Evolutionary conservation across 768 basidiomycete species (phyloP).

Genomic region (Lenzites betulinus): DNA sequence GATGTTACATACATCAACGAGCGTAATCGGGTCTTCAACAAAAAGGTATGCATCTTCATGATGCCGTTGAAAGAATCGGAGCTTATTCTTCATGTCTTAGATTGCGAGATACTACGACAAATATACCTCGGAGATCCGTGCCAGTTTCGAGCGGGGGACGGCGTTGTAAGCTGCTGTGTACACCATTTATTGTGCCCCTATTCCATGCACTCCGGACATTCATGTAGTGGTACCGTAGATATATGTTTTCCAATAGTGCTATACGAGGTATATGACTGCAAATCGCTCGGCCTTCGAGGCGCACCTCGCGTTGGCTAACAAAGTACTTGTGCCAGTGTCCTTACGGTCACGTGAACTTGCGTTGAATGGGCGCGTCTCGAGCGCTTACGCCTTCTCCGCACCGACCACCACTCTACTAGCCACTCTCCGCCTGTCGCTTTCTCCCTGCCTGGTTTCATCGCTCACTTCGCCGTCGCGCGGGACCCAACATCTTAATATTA

Average conservation of each 20-base stretch:
- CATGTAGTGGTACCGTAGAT: constrained; percentile 8
- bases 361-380: constrained; percentile 14
- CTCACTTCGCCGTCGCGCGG: background rate
- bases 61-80: background rate
- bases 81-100: constrained; percentile 38
- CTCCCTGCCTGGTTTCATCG: background rate
- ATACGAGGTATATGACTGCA: too few relatives aligned
- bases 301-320: background rate
- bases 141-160: constrained; percentile 97
- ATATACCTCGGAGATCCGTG: constrained; percentile 94
- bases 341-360: constrained; percentile 13
- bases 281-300: background rate
- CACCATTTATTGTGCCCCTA: background rate
- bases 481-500: background rate
- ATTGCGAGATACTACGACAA: constrained; percentile 96
- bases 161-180: constrained; percentile 58
- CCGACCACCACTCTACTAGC: background rate
- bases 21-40: constrained; percentile 96
- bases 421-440: background rate
- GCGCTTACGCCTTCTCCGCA: background rate
- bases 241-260: constrained; percentile 1
- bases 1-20: constrained; percentile 99
- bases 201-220: background rate
- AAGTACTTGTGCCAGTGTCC: too few relatives aligned
- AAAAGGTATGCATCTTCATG: constrained; percentile 60